phyloP scores from a whole-genome alignment of 148 eudicot species.

The Diospyros lotus region DNA sequence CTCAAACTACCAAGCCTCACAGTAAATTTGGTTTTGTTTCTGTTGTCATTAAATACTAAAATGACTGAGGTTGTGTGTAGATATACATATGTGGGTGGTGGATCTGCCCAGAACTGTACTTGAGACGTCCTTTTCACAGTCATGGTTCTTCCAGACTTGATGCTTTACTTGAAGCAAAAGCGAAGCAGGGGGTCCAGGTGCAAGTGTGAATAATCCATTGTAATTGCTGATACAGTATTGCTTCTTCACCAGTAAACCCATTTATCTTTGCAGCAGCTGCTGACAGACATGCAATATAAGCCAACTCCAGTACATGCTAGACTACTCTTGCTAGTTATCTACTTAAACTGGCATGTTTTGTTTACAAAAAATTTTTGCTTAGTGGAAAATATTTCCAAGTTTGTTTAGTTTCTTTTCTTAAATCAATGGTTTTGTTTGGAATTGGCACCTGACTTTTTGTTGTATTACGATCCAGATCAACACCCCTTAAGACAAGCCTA shows the following conservation, averaged over 20 bases:
- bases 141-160: slow-evolving; percentile 78
- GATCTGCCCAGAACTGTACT: slow-evolving; percentile 93
- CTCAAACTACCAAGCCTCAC: not conserved
- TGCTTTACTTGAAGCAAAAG: slow-evolving; percentile 88
- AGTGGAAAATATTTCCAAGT: too few relatives aligned
- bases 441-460: too few relatives aligned
- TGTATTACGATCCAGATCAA: too few relatives aligned
- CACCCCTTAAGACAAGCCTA: too few relatives aligned
- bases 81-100: slow-evolving; percentile 98
- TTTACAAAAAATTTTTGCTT: too few relatives aligned
- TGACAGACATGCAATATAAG: too few relatives aligned
- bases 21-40: slow-evolving; percentile 8
- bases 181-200: slow-evolving; percentile 97
- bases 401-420: too few relatives aligned
- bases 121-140: slow-evolving; percentile 73
- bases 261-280: too few relatives aligned
- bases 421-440: too few relatives aligned
- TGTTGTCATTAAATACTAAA: slow-evolving; percentile 11
- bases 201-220: not conserved
- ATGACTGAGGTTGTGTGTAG: slow-evolving; percentile 44
- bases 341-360: too few relatives aligned
- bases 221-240: not conserved
- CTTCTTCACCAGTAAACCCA: not conserved
- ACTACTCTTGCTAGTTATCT: too few relatives aligned
- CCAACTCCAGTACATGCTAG: too few relatives aligned